phyloP scores from a whole-genome alignment of 768 basidiomycete species.

The Suillus decipiens region DNA sequence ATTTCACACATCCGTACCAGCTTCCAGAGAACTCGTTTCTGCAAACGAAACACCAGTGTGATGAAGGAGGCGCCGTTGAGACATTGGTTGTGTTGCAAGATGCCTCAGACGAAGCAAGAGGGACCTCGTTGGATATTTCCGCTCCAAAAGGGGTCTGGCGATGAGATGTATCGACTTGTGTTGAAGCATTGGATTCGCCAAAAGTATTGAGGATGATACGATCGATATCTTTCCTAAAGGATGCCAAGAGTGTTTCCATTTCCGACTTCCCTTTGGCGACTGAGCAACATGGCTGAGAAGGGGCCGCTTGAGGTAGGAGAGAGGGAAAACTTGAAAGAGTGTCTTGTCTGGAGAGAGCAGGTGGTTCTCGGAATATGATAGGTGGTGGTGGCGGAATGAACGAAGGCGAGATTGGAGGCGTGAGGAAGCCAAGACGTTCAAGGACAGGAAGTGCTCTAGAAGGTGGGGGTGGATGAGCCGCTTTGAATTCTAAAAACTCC shows the following conservation, averaged over 20 bases:
- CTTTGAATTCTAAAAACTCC: background rate
- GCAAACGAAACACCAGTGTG: conserved; percentile 34
- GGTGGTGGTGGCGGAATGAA: conserved; percentile 27
- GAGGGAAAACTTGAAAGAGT: conserved; percentile 19
- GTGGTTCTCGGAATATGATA: conserved; percentile 32
- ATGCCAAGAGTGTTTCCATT: conserved; percentile 44
- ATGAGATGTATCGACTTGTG: background rate
- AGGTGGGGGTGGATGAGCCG: background rate
- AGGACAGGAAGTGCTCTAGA: conserved; percentile 8
- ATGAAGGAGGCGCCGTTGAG: background rate
- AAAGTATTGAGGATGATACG: conserved; percentile 42
- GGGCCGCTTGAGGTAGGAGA: conserved; percentile 15
- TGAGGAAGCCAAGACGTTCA: background rate
- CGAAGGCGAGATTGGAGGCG: conserved; percentile 1
- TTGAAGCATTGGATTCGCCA: conserved; percentile 22
- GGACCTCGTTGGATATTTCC: background rate
- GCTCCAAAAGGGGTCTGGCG: background rate
- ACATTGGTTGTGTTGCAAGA: background rate
- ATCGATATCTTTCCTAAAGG: conserved; percentile 59
- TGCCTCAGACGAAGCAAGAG: background rate
- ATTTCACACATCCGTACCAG: conserved; percentile 36
- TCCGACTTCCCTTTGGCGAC: conserved; percentile 50
- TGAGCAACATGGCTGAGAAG: conserved; percentile 41
- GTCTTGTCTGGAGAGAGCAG: conserved; percentile 1
- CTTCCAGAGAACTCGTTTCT: conserved; percentile 24